Evolutionary conservation across 225 moss, liverwort and hornwort genomes (phyloP), one percentile per base, ranked within the genome.

Genomic region (Bryoerythrophyllum caledonicum): DNA sequence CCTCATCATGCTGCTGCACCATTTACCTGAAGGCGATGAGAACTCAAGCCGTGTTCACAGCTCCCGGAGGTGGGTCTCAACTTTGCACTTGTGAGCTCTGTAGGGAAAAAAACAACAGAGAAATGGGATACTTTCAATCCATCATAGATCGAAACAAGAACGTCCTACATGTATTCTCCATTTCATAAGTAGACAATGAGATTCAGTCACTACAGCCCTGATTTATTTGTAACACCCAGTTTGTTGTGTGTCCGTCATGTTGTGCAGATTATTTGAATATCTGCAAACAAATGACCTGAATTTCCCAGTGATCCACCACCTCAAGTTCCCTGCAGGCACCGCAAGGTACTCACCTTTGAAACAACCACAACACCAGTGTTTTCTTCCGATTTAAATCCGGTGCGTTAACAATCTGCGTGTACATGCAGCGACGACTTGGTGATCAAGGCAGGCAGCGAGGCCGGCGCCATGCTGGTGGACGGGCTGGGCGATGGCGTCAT

Each of bases 371-470:
- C 12, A 38, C 10, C 61, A 28, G n/a, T n/a, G n/a, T n/a, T n/a
- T n/a, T n/a, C n/a, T n/a, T n/a, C n/a, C n/a, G n/a, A n/a, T n/a
- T n/a, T n/a, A n/a, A n/a, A n/a, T n/a, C n/a, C n/a, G n/a, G n/a
- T n/a, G n/a, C n/a, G n/a, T n/a, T n/a, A 15, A 58, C 10, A 43
- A 41, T 21, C 13, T 35, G 53, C 53, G 32, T 11, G 40, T 67
- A 60, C 68, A 46, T 41, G 78, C 92, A 97, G 97, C 76, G 97
- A 95, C 76, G 94, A 91, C 76, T 74, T 99, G 84, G 97, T 99
- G 61, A 99, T 99, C 37, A 99, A 94, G 82, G 88, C 93, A 38
- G 97, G 94, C 38, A 94, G 97, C 79, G 97, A 99, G 89, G 94
- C 93, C 23, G 97, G 97, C 59, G 97, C 97, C 27, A 83, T 99